Evolutionary conservation across 1,284 basidiomycete genomes (phyloP).

Genomic region (Peniophora sp.): DNA sequence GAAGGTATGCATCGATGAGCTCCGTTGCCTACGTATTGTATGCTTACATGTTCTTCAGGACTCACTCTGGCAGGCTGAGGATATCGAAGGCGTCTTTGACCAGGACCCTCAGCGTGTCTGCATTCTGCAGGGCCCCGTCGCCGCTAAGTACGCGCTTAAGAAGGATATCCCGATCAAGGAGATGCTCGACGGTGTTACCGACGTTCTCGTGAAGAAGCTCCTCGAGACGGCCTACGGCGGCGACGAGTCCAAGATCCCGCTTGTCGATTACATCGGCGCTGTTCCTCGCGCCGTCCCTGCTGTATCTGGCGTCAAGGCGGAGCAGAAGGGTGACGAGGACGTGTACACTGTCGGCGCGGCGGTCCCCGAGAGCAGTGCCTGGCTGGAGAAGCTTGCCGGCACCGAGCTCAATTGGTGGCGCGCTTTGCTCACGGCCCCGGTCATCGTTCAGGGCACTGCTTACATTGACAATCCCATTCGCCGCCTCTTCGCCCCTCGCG

Average conservation of each 20-base stretch:
- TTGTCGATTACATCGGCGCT: slow-evolving; percentile 80
- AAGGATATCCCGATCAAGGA: slow-evolving; percentile 95
- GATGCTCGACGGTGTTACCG: slow-evolving; percentile 83
- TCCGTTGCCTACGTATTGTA: background rate
- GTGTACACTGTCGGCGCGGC: slow-evolving; percentile 49
- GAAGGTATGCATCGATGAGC: slow-evolving; percentile 53
- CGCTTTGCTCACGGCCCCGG: slow-evolving; percentile 77
- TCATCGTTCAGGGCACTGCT: slow-evolving; percentile 76
- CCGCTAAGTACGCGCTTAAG: slow-evolving; percentile 78
- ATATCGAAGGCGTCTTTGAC: slow-evolving; percentile 97
- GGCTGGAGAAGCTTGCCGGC: slow-evolving; percentile 86
- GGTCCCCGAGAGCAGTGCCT: slow-evolving; percentile 58
- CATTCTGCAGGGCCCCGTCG: slow-evolving; percentile 95
- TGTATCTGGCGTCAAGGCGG: slow-evolving; percentile 41
- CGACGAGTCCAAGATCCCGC: slow-evolving; percentile 73
- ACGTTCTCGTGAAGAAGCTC: slow-evolving; percentile 70
- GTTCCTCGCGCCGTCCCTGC: slow-evolving; percentile 31
- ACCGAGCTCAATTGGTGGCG: slow-evolving; percentile 78
- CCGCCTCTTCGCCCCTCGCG: slow-evolving; percentile 80
- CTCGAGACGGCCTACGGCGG: slow-evolving; percentile 78
- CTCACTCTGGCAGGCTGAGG: slow-evolving; percentile 96
- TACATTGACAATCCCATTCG: slow-evolving; percentile 90
- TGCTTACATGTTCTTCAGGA: slow-evolving; percentile 47
- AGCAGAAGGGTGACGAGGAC: slow-evolving; percentile 36
- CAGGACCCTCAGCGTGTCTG: slow-evolving; percentile 97